These are phyloP conservation scores for Fraxinus cuspidata DNA, from an alignment of 257 asterid species.

Conservation along the genomic window DNA sequence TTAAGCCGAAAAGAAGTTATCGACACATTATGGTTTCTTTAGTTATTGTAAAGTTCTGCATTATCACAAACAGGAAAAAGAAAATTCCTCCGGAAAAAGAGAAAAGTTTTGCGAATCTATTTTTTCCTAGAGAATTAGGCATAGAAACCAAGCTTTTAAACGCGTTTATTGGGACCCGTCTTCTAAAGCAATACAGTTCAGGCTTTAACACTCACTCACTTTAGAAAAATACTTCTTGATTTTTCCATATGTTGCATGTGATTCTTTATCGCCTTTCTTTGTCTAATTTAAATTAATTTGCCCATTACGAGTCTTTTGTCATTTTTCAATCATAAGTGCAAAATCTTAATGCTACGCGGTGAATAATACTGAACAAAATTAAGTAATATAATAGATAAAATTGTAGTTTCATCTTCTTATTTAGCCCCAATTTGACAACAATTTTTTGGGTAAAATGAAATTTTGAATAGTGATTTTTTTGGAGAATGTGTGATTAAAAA, in stretches of 20 bases:
- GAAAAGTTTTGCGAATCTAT: neutral
- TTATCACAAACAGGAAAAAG: neutral
- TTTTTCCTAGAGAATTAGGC: neutral
- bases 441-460: no score
- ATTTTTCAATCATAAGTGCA: neutral
- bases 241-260: slow-evolving; percentile 11
- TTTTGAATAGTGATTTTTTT: no score
- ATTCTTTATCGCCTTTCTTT: slow-evolving; percentile 22
- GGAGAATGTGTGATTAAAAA: no score
- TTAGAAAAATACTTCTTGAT: slow-evolving; percentile 18
- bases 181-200: slow-evolving; percentile 8
- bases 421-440: no score
- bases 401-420: no score
- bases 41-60: neutral
- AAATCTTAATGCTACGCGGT: no score
- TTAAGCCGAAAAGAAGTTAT: neutral
- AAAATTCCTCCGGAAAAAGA: neutral
- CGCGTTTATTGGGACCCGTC: slow-evolving; percentile 30
- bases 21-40: neutral
- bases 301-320: neutral
- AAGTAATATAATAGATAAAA: no score
- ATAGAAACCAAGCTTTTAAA: slow-evolving; percentile 8
- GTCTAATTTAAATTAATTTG: slow-evolving; percentile 12
- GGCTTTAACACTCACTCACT: neutral
- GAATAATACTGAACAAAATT: no score